phyloP scores from a whole-genome alignment of 345 rosid genomes.

The Hevea brasiliensis region DNA sequence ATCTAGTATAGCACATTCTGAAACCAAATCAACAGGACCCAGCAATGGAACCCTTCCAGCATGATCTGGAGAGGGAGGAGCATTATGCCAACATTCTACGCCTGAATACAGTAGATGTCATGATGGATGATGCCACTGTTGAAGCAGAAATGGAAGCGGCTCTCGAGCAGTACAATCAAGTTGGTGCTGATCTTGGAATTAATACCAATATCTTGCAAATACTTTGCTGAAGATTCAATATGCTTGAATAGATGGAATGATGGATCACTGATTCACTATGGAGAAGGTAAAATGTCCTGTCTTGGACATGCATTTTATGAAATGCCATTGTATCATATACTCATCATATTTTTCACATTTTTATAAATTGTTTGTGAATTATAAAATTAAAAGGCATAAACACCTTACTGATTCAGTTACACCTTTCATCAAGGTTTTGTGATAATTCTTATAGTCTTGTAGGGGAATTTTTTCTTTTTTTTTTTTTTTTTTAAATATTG shows the following conservation, averaged over 20 bases:
- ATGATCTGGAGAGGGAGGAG: conserved; percentile 62
- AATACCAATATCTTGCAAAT: conserved; percentile 55
- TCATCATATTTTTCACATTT: too few relatives aligned
- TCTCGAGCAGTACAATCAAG: conserved; percentile 52
- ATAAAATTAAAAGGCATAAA: neutral
- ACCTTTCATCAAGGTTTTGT: too few relatives aligned
- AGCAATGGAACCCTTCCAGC: conserved; percentile 72
- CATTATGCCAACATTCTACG: conserved; percentile 54
- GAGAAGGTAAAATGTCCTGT: conserved; percentile 44
- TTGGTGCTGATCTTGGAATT: conserved; percentile 76
- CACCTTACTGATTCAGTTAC: neutral
- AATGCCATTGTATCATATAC: too few relatives aligned
- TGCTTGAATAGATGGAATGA: too few relatives aligned
- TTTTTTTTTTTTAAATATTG: too few relatives aligned
- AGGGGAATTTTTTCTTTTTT: too few relatives aligned
- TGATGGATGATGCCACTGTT: conserved; percentile 48
- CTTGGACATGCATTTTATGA: neutral
- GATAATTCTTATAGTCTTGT: too few relatives aligned
- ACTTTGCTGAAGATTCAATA: conserved; percentile 56
- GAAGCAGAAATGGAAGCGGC: conserved; percentile 79
- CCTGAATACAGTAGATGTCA: conserved; percentile 55
- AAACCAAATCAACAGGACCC: conserved; percentile 49
- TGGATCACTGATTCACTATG: conserved; percentile 65
- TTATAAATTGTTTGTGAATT: neutral
- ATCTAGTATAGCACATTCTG: neutral